Conservation (phyloP, 129 eudicot species). For the Escallonia rubra region DNA sequence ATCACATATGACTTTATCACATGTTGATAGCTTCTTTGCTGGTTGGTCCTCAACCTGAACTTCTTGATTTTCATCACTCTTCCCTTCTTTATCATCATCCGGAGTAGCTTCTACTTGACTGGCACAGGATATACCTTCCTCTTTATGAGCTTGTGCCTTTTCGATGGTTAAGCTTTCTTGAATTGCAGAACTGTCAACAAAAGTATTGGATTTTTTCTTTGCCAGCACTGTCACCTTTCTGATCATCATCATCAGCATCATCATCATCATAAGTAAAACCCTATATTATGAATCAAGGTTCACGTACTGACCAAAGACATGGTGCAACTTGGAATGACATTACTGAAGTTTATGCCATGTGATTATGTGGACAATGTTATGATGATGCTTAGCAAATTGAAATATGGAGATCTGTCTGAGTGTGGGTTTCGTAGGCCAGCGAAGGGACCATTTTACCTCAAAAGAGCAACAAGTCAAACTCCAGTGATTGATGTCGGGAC, state of each 20-base stretch:
- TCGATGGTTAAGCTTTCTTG: conserved; percentile 2
- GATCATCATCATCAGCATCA: conserved; percentile 30
- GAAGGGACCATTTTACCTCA: neutral
- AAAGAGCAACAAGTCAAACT: neutral
- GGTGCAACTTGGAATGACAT: neutral
- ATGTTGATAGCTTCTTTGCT: conserved; percentile 53
- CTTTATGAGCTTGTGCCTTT: conserved; percentile 8
- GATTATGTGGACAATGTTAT: neutral
- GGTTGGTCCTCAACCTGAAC: conserved; percentile 48
- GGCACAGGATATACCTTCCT: conserved; percentile 20
- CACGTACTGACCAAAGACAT: neutral
- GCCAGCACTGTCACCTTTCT: conserved; percentile 23
- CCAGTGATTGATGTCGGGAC: neutral
- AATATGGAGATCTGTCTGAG: neutral
- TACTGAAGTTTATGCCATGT: neutral
- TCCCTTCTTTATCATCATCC: conserved; percentile 23
- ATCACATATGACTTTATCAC: conserved; percentile 18
- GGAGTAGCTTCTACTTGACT: conserved; percentile 14
- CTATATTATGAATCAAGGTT: neutral
- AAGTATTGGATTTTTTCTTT: conserved; percentile 21
- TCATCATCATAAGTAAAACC: conserved; percentile 45
- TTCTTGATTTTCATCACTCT: conserved; percentile 18
- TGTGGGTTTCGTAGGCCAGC: neutral
- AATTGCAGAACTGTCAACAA: conserved; percentile 13
- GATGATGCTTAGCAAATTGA: neutral